Percentiles rank a stretch among this genome's conserved stretches.
phyloP scores from a whole-genome alignment of 202 grass and related monocot species.

The Panicum hallii region DNA sequence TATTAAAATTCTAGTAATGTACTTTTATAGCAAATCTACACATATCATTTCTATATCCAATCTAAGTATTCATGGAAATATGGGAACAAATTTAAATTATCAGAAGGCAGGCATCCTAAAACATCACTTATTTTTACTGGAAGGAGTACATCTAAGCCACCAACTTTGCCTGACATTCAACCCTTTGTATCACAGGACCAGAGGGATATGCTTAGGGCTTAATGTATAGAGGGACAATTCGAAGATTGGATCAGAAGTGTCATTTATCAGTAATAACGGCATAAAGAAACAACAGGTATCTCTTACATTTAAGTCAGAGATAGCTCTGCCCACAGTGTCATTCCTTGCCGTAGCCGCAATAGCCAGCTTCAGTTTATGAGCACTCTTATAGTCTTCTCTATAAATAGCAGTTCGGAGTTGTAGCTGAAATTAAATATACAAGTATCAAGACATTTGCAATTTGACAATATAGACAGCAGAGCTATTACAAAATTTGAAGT shows the following conservation, averaged over 20 bases:
- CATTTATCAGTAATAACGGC: conserved; percentile 42
- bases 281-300: conserved; percentile 25
- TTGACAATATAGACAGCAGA: conserved; percentile 31
- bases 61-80: not conserved
- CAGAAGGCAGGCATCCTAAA: not conserved
- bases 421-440: conserved; percentile 67
- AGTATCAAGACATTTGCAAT: conserved; percentile 45
- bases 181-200: conserved; percentile 12
- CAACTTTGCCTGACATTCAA: not conserved
- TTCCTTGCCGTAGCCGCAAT: conserved; percentile 70
- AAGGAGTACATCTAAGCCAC: conserved; percentile 20
- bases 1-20: not conserved
- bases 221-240: not conserved
- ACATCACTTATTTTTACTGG: not conserved
- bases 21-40: not conserved
- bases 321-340: conserved; percentile 79
- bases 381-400: conserved; percentile 81
- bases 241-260: conserved; percentile 13
- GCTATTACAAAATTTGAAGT: conserved; percentile 35
- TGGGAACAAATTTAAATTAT: not conserved
- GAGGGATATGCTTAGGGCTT: not conserved
- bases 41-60: not conserved
- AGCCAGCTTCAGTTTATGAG: conserved; percentile 82
- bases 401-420: conserved; percentile 74
- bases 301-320: conserved; percentile 83